Evolutionary conservation across 495 filamentous ascomycete species (phyloP).

Genomic region (Astrothelium subdiscretum): DNA sequence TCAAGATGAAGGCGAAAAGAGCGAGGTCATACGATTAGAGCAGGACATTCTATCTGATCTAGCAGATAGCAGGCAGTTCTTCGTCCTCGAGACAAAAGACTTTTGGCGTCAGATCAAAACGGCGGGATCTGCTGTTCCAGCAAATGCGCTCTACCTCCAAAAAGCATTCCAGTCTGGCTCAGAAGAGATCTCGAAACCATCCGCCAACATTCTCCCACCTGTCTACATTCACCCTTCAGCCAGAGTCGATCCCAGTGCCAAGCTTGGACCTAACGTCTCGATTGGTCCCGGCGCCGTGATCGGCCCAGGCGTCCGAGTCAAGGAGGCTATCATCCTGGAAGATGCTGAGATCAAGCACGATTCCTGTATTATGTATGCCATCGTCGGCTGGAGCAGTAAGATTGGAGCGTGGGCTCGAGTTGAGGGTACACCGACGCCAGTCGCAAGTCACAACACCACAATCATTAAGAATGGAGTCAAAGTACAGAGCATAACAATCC

Average conservation of each 20-base stretch:
- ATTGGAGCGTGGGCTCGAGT: constrained; percentile 97
- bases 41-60: constrained; percentile 96
- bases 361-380: constrained; percentile 89
- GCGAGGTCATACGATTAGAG: constrained; percentile 86
- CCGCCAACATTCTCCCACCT: constrained; percentile 80
- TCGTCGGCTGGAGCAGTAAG: constrained; percentile 93
- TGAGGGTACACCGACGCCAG: constrained; percentile 85
- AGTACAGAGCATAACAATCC: constrained; percentile 96
- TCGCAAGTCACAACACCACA: constrained; percentile 81
- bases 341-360: constrained; percentile 96
- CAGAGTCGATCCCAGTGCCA: constrained; percentile 83
- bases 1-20: constrained; percentile 63
- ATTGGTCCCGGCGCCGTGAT: constrained; percentile 78
- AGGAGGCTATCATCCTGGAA: constrained; percentile 93
- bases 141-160: constrained; percentile 93
- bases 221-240: constrained; percentile 98
- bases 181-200: constrained; percentile 69
- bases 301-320: constrained; percentile 81
- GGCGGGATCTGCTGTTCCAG: constrained; percentile 90
- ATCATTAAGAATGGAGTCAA: constrained; percentile 96
- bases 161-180: constrained; percentile 83
- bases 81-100: constrained; percentile 95
- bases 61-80: constrained; percentile 96
- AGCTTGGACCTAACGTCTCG: constrained; percentile 93
- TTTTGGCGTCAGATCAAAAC: constrained; percentile 99